A percentile compares a stretch with the other conserved stretches of the same genome.
phyloP scores from a whole-genome alignment of 2,329 filamentous ascomycete species.

The Neurospora sp. region DNA sequence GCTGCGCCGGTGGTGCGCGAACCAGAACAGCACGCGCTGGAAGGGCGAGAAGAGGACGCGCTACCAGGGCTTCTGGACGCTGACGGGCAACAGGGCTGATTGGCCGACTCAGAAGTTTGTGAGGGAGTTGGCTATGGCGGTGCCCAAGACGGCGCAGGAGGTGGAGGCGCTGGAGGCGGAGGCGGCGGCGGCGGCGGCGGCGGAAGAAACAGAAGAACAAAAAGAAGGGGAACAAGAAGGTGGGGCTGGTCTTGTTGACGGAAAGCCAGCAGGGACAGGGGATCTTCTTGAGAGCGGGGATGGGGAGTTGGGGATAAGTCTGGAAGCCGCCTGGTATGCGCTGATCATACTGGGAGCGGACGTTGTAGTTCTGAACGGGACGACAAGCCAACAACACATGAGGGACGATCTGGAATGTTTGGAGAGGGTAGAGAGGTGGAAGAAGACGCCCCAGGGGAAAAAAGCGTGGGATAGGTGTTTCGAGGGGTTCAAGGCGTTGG shows the following conservation, averaged over 20 bases:
- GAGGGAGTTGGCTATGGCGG: conserved; percentile 5
- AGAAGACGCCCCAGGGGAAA: conserved; percentile 26
- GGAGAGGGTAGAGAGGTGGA: conserved; percentile 31
- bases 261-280: neutral
- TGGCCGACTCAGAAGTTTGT: conserved; percentile 21
- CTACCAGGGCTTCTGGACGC: conserved; percentile 47
- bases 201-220: neutral
- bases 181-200: neutral
- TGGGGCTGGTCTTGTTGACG: neutral
- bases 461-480: conserved; percentile 40
- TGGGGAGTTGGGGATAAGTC: neutral
- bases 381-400: conserved; percentile 37
- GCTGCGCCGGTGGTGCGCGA: conserved; percentile 44
- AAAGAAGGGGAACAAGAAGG: neutral
- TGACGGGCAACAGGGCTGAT: conserved; percentile 36
- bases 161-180: neutral
- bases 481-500: conserved; percentile 33
- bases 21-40: conserved; percentile 21
- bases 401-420: conserved; percentile 36
- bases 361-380: conserved; percentile 34
- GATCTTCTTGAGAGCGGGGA: neutral
- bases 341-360: conserved; percentile 8
- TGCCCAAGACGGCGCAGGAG: neutral
- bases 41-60: conserved; percentile 9
- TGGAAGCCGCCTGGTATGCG: conserved; percentile 15